A percentile compares a stretch with the other conserved stretches of the same genome.
phyloP scores from a whole-genome alignment of 331 rosid species.

The Acacia concinna region DNA sequence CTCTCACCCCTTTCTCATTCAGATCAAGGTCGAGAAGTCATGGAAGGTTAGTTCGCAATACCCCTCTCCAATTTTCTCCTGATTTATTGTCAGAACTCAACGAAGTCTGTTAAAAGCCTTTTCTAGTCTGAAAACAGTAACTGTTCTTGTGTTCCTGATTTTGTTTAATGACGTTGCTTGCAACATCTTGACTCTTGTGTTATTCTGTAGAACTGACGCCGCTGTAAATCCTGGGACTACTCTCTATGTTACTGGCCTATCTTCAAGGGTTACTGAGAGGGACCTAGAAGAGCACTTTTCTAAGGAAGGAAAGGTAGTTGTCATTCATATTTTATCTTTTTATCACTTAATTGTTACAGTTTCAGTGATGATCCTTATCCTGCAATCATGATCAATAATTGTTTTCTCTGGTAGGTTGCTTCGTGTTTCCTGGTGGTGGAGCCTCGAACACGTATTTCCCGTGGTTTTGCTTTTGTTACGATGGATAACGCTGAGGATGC shows the following conservation, averaged over 20 bases:
- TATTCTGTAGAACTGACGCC: slow-evolving; percentile 44
- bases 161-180: slow-evolving; percentile 11
- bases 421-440: slow-evolving; percentile 98
- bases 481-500: slow-evolving; percentile 83
- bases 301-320: slow-evolving; percentile 84
- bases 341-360: background rate
- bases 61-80: background rate
- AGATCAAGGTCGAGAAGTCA: slow-evolving; percentile 87
- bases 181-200: slow-evolving; percentile 21
- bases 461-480: slow-evolving; percentile 93
- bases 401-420: slow-evolving; percentile 59
- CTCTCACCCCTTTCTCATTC: slow-evolving; percentile 19
- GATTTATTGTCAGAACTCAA: background rate
- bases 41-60: slow-evolving; percentile 56
- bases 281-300: slow-evolving; percentile 88
- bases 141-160: background rate
- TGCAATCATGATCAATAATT: slow-evolving; percentile 11
- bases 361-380: background rate
- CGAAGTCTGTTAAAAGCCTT: background rate
- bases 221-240: slow-evolving; percentile 65
- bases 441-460: slow-evolving; percentile 84
- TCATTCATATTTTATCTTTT: background rate
- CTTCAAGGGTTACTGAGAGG: slow-evolving; percentile 87
- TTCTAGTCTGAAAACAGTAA: background rate
- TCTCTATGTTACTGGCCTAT: slow-evolving; percentile 92